Evolutionary conservation across 352 stramenopile genomes (phyloP).

Genomic region (Globisporangium cystogenes): DNA sequence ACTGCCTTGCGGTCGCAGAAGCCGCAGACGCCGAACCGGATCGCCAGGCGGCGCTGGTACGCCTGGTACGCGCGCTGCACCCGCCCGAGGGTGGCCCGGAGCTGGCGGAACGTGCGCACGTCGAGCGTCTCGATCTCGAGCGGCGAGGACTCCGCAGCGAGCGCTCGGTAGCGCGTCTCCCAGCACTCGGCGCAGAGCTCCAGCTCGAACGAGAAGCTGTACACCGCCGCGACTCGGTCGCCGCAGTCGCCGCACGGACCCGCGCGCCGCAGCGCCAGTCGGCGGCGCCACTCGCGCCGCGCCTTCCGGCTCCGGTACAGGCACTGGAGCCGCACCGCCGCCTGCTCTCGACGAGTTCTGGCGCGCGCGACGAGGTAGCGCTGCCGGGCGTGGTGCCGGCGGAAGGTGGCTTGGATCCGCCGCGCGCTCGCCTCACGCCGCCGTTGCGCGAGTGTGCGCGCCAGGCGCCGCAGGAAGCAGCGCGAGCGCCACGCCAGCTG

Average conservation of each 20-base stretch:
- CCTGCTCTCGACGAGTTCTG: conserved; percentile 20
- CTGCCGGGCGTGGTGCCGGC: conserved; percentile 10
- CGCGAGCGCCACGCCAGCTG: conserved; percentile 30
- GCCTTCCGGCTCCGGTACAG: conserved; percentile 25
- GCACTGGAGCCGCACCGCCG: conserved; percentile 41
- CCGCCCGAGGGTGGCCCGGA: conserved; percentile 16
- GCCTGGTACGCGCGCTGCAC: conserved; percentile 34
- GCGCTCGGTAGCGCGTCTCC: conserved; percentile 4
- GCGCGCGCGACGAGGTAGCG: conserved; percentile 24
- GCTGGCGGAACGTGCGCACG: conserved; percentile 24
- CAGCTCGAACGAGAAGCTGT: conserved; percentile 21
- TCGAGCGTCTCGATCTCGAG: conserved; percentile 11
- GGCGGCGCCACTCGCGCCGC: conserved; percentile 23
- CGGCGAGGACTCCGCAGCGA: background rate
- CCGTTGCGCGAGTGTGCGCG: conserved; percentile 3
- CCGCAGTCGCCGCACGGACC: conserved; percentile 43
- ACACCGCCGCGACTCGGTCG: conserved; percentile 26
- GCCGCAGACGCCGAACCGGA: conserved; percentile 26
- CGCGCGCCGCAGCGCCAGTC: conserved; percentile 22
- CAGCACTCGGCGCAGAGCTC: conserved; percentile 34
- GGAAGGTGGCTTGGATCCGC: conserved; percentile 19
- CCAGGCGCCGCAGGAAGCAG: conserved; percentile 15
- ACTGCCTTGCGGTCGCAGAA: conserved; percentile 37
- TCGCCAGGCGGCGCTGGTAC: conserved; percentile 20
- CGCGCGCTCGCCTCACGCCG: conserved; percentile 15